phyloP scores from a whole-genome alignment of 345 rosid species.

The Acer yangbiense region DNA sequence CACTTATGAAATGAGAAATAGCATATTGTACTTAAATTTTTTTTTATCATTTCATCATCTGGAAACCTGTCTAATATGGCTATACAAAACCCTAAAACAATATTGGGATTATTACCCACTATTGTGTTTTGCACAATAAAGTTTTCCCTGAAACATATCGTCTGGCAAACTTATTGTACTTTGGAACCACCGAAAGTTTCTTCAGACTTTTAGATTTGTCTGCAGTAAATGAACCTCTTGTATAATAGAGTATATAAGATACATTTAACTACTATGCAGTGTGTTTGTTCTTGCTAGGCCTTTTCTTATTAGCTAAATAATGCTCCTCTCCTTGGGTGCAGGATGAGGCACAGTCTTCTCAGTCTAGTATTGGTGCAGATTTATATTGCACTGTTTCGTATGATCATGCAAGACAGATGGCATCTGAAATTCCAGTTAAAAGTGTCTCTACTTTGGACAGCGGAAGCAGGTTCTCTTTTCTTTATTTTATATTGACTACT shows the following conservation, averaged over 20 bases:
- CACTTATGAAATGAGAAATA: neutral
- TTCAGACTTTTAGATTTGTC: neutral
- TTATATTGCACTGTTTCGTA: slow-evolving; percentile 30
- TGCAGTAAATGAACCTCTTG: neutral
- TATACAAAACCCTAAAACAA: too few species aligned
- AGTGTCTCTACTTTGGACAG: slow-evolving; percentile 36
- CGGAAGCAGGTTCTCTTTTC: slow-evolving; percentile 55
- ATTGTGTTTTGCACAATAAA: neutral
- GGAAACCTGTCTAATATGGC: too few species aligned
- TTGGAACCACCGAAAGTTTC: neutral
- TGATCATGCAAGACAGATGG: slow-evolving; percentile 44
- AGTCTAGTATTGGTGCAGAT: slow-evolving; percentile 39
- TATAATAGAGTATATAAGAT: neutral
- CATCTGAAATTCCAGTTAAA: slow-evolving; percentile 45
- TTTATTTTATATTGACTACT: neutral
- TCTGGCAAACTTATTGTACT: neutral
- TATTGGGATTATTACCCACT: neutral
- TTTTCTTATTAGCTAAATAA: neutral
- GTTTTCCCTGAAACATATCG: neutral
- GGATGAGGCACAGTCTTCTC: slow-evolving; percentile 58
- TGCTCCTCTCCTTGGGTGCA: slow-evolving; percentile 28
- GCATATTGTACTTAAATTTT: neutral
- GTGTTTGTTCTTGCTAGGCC: neutral
- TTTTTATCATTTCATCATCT: too few species aligned
- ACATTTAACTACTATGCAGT: neutral